These are phyloP conservation scores for Olyra latifolia DNA, from an alignment of 176 grass and related monocot species.

Conservation along the genomic window DNA sequence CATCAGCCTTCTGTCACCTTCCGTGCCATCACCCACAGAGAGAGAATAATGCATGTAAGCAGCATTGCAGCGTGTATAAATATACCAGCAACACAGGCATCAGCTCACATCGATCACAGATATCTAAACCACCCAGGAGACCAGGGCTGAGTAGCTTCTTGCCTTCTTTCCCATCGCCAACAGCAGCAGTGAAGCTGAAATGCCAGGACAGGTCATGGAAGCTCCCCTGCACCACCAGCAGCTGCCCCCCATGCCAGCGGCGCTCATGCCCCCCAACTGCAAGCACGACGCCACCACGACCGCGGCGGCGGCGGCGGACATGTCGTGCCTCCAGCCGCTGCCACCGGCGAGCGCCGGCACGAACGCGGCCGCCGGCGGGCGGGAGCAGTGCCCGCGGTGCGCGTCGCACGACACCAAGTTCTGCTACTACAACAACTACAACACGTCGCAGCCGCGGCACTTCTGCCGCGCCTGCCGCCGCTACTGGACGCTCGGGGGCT, in stretches of 20 bases:
- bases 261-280: conserved; percentile 2
- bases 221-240: conserved; percentile 16
- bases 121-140: no score
- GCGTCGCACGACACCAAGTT: conserved; percentile 95
- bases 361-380: not conserved
- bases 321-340: conserved; percentile 39
- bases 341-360: not conserved
- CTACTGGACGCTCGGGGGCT: conserved; percentile 96
- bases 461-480: conserved; percentile 96
- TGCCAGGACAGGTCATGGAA: conserved; percentile 43
- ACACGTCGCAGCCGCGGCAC: conserved; percentile 93
- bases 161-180: not conserved
- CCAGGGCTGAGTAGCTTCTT: no score
- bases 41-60: not conserved
- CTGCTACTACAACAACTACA: conserved; percentile 99
- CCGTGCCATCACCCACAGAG: conserved; percentile 35
- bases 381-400: conserved; percentile 90
- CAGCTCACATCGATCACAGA: no score
- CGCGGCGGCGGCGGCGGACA: not conserved
- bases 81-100: no score
- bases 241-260: conserved; percentile 1
- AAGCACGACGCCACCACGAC: not conserved
- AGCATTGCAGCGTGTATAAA: no score
- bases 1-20: conserved; percentile 43
- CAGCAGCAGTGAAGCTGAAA: not conserved